These are phyloP conservation scores for Warburgia ugandensis DNA, from an alignment of 164 flowering plant species.

Conservation along the genomic window DNA sequence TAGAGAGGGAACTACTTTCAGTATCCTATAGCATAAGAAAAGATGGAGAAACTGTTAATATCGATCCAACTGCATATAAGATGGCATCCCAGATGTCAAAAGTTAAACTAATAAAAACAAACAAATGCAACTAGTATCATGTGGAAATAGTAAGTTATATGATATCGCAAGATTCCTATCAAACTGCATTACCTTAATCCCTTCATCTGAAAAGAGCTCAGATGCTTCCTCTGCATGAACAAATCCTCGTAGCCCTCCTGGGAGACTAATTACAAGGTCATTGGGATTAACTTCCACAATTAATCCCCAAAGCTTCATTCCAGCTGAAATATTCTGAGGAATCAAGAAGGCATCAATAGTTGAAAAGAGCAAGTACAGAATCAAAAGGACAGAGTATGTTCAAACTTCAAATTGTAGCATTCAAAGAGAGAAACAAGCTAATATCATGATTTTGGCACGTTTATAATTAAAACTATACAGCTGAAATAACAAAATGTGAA, in stretches of 20 bases:
- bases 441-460: too few species aligned
- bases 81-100: neutral
- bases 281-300: slow-evolving; percentile 79
- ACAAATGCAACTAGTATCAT: neutral
- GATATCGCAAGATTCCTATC: neutral
- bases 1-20: slow-evolving; percentile 36
- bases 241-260: slow-evolving; percentile 91
- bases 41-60: neutral
- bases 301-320: slow-evolving; percentile 97
- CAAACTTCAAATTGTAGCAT: neutral
- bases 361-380: neutral
- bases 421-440: too few species aligned
- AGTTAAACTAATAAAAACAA: neutral
- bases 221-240: slow-evolving; percentile 72
- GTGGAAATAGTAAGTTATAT: too few species aligned
- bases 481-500: too few species aligned
- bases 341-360: neutral
- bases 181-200: slow-evolving; percentile 26
- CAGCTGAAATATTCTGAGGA: slow-evolving; percentile 66
- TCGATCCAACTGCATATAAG: neutral
- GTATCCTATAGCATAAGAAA: slow-evolving; percentile 24
- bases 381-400: neutral
- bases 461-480: too few species aligned
- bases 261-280: slow-evolving; percentile 79
- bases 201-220: slow-evolving; percentile 40